Base-by-base conservation (phyloP, 2,329 filamentous ascomycete species). In the Calonectria pseudoreteaudii region DNA sequence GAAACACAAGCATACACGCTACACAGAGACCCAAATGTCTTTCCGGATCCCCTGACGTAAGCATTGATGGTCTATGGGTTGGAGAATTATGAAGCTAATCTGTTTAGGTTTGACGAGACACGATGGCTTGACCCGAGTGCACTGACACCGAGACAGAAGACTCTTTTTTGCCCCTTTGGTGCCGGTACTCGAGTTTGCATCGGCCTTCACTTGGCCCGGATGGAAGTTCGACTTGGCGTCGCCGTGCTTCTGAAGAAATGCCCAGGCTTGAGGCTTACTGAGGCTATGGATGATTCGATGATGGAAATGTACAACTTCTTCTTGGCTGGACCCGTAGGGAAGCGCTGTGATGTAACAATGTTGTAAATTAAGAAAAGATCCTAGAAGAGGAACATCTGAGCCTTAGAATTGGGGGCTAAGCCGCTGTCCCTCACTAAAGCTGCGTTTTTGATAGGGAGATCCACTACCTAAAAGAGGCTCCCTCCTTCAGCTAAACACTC, bases 231-330 rank as follows among this genome's bases (percentile, higher is more conserved):
- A 30, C 56, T 62, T 9, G 34, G 56, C 6, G 26, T 34, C 3
- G 56, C 56, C 4, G n/a, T 41, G 34, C n/a, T 62, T 0, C 9
- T 62, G 23, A 62, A 62, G 23, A 62, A 41, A 18, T 41, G 56
- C 18, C n/a, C 56, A 6, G 34, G 34, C 9, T 30, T 62, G n/a
- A 62, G 30, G 31, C 34, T 62, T 18, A 18, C 34, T 20, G 23
- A 44, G 13, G 38, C 14, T 18, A 62, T 41, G 34, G 23, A 62
- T 11, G 56, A 62, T 38, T 62, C 34, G 4, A 62, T 62, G 56
- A 28, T 62, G 36, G 56, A 62, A 20, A 62, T 62, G 34, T 62
- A 62, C 34, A 62, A 62, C 6, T 62, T 62, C 34, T 62, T 62
- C 3, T 20, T 62, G n/a, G 56, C 56, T 6, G 56, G 56, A 5